Evolutionary conservation across 1,284 basidiomycete genomes (phyloP).

Genomic region (Pseudozyma hubeiensis): DNA sequence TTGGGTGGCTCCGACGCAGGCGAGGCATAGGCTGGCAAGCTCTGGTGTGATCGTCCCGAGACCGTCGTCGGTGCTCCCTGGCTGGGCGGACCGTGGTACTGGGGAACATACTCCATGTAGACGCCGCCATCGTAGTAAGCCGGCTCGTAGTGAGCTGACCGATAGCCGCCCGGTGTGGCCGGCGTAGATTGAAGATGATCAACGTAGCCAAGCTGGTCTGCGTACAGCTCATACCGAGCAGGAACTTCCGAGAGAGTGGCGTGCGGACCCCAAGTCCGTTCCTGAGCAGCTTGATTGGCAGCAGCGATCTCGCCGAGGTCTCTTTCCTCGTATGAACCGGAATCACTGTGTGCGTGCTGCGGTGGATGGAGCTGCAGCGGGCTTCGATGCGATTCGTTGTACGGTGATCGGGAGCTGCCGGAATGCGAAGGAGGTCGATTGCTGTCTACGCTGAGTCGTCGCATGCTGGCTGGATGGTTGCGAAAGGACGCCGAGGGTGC

Average conservation of each 20-base stretch:
- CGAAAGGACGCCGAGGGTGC: constrained; percentile 31
- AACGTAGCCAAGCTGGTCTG: constrained; percentile 5
- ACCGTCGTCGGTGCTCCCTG: constrained; percentile 28
- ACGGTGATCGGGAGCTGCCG: constrained; percentile 17
- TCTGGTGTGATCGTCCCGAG: constrained; percentile 36
- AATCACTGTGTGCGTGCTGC: constrained; percentile 21
- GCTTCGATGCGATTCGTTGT: constrained; percentile 24
- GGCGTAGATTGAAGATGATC: constrained; percentile 25
- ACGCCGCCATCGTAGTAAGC: constrained; percentile 34
- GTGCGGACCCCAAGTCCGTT: constrained; percentile 39
- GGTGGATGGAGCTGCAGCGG: constrained; percentile 10
- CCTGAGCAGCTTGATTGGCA: constrained; percentile 46
- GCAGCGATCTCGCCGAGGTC: constrained; percentile 45
- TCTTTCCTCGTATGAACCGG: constrained; percentile 54
- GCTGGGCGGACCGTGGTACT: constrained; percentile 11
- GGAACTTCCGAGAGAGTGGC: constrained; percentile 40
- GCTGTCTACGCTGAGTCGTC: constrained; percentile 20
- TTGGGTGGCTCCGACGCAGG: constrained; percentile 42
- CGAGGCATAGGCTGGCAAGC: constrained; percentile 32
- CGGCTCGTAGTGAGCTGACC: constrained; percentile 21
- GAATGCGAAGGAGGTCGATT: constrained; percentile 23
- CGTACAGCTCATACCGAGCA: constrained; percentile 25
- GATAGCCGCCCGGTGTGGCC: constrained; percentile 16
- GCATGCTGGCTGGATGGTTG: constrained; percentile 4
- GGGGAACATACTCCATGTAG: constrained; percentile 28